A percentile compares a stretch with the other conserved stretches of the same genome.
Conservation (phyloP, 2,329 filamentous ascomycete species). For the Orbilia oligospora region DNA sequence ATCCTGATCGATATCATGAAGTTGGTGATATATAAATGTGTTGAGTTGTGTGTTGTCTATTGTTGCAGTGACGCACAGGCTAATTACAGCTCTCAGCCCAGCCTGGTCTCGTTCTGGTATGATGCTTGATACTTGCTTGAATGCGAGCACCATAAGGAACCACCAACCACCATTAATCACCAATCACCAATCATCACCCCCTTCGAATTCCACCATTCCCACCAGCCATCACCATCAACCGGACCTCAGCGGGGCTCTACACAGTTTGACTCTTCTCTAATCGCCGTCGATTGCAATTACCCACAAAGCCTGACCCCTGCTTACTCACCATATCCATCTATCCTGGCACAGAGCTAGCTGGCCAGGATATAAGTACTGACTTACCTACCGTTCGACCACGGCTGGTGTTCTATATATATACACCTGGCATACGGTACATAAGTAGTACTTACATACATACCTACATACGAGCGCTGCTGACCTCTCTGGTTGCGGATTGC, state of each 20-base stretch:
- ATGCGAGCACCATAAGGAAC: conserved; percentile 2
- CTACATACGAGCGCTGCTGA: background rate
- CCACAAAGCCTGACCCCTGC: conserved; percentile 20
- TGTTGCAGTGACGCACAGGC: conserved; percentile 18
- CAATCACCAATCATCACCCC: background rate
- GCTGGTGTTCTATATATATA: conserved; percentile 15
- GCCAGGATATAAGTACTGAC: background rate
- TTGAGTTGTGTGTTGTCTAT: conserved; percentile 2
- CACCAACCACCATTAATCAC: background rate
- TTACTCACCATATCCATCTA: background rate
- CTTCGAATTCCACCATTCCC: background rate
- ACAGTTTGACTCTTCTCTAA: background rate
- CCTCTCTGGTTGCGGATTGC: background rate
- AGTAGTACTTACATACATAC: no score
- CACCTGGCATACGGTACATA: background rate
- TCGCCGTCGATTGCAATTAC: conserved; percentile 17
- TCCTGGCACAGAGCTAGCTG: background rate
- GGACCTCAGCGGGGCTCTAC: conserved; percentile 11
- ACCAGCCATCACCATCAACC: conserved; percentile 21
- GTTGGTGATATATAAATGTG: background rate
- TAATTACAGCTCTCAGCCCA: background rate
- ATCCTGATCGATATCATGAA: no score
- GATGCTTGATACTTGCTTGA: background rate
- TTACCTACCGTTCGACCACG: background rate
- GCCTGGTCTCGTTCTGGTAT: background rate